Conservation (phyloP, 257 asterid species). For the Primulina tabacum region DNA sequence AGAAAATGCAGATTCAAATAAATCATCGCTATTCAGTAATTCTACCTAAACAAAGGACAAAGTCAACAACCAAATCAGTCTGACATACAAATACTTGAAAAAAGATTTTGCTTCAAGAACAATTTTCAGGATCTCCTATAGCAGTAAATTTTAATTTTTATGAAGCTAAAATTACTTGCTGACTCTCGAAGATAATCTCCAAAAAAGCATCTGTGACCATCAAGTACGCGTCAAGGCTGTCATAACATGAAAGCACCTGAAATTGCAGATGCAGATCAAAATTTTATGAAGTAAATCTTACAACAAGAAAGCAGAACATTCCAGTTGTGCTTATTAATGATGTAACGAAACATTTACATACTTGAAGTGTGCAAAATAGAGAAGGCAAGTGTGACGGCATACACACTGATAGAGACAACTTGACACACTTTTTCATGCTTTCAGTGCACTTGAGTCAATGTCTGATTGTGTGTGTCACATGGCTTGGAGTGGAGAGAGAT, state of each 20-base stretch:
- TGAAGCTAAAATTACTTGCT: slow-evolving; percentile 52
- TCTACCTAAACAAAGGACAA: slow-evolving; percentile 1
- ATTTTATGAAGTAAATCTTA: slow-evolving; percentile 15
- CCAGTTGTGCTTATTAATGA: slow-evolving; percentile 10
- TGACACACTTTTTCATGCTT: not conserved
- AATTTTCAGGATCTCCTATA: not conserved
- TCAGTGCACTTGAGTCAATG: slow-evolving; percentile 5
- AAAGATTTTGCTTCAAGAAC: slow-evolving; percentile 7
- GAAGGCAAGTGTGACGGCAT: slow-evolving; percentile 18
- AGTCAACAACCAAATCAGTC: slow-evolving; percentile 2
- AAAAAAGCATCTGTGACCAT: slow-evolving; percentile 63
- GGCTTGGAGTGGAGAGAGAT: slow-evolving; percentile 17
- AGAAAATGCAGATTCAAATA: not conserved
- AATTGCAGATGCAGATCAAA: slow-evolving; percentile 26
- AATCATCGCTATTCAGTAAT: not conserved
- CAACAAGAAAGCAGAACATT: slow-evolving; percentile 17
- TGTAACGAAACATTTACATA: slow-evolving; percentile 17
- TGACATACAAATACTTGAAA: slow-evolving; percentile 10
- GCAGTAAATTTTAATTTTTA: slow-evolving; percentile 16
- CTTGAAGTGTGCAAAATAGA: slow-evolving; percentile 12
- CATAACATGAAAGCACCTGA: slow-evolving; percentile 66
- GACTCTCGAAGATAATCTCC: slow-evolving; percentile 71
- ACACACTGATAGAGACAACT: slow-evolving; percentile 12
- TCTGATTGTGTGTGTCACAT: not conserved
- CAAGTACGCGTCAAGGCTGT: slow-evolving; percentile 53